phyloP scores from a whole-genome alignment of 192 early-diverging fungal genomes.

The Obelidium mucronatum region DNA sequence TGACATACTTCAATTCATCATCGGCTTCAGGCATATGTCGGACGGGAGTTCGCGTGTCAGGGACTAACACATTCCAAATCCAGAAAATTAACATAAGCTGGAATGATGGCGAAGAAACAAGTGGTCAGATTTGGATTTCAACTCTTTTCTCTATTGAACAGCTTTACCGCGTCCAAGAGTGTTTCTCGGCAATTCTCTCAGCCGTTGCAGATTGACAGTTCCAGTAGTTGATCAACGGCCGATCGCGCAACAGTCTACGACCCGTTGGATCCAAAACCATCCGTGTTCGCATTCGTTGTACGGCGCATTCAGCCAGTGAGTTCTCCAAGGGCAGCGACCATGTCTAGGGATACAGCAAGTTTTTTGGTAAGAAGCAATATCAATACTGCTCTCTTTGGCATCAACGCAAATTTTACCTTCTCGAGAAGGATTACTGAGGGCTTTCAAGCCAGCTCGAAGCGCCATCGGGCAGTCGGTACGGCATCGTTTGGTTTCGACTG shows the following conservation, averaged over 20 bases:
- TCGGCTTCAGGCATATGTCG: conserved; percentile 78
- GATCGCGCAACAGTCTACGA: conserved; percentile 81
- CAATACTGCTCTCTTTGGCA: conserved; percentile 3
- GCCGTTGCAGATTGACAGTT: conserved; percentile 69
- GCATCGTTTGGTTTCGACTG: conserved; percentile 23
- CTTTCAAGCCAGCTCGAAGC: conserved; percentile 77
- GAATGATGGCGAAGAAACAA: background rate
- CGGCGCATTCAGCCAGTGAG: conserved; percentile 76
- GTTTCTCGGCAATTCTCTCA: conserved; percentile 66
- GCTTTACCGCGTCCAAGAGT: conserved; percentile 74
- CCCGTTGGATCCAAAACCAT: conserved; percentile 82
- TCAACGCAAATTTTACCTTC: too few species aligned
- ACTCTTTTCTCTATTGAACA: background rate
- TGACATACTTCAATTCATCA: conserved; percentile 92
- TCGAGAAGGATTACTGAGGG: conserved; percentile 77
- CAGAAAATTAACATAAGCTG: conserved; percentile 82
- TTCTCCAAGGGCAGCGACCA: conserved; percentile 90
- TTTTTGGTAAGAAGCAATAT: background rate
- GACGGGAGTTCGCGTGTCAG: conserved; percentile 84
- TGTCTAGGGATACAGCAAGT: conserved; percentile 73
- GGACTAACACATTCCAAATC: conserved; percentile 79
- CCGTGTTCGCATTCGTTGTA: conserved; percentile 73
- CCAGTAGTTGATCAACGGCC: conserved; percentile 79
- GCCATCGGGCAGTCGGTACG: conserved; percentile 58
- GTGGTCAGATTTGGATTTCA: too few species aligned